Base-by-base conservation (phyloP, 257 asterid species). In the Przewalskia tangutica region DNA sequence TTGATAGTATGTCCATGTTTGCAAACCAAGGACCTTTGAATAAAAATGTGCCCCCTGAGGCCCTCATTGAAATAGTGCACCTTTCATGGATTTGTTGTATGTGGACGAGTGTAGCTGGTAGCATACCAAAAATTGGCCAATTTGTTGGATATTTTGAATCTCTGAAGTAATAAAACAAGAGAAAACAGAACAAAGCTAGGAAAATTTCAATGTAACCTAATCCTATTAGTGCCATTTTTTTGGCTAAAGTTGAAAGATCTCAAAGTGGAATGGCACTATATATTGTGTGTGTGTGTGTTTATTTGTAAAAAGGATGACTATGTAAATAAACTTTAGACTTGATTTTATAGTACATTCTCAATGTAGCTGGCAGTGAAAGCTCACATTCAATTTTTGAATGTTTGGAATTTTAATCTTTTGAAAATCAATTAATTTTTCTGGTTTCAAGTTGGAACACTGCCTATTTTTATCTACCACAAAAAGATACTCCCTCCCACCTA, bases 1-100 rank as follows among this genome's bases (percentile, higher is more conserved):
- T 91, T 40, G 64, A 68, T 4, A 91, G 77, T 77, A 89, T 88
- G 56, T 91, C 95, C 92, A 88, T 88, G 40, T 86, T 86, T 8
- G 89, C 71, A 73, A 91, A 87, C 84, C 90, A 87, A 23, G 89
- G 89, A 2, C 95, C 95, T 79, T 59, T 85, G 85, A 89, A 79
- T 38, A 81, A 84, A 60, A 80, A 88, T 6, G 92, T 90, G 0
- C 90, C 89, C 34, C 86, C 83, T 13, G 86, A 51, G 67, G 34
- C 81, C 32, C 51, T 63, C 18, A 91, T 46, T 18, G 89, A 81
- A 7, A 80, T 67, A 0, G 87, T 82, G 59, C 88, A 85, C 23
- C 12, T 46, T 2, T 86, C 88, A 64, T 91, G 95, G 20, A 88
- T 85, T 0, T 81, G 85, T 44, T 88, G 86, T 7, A 89, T 81